Evolutionary conservation across 495 filamentous ascomycete genomes (phyloP), one percentile per base, ranked within the genome.

Genomic region (Tuber brumale): DNA sequence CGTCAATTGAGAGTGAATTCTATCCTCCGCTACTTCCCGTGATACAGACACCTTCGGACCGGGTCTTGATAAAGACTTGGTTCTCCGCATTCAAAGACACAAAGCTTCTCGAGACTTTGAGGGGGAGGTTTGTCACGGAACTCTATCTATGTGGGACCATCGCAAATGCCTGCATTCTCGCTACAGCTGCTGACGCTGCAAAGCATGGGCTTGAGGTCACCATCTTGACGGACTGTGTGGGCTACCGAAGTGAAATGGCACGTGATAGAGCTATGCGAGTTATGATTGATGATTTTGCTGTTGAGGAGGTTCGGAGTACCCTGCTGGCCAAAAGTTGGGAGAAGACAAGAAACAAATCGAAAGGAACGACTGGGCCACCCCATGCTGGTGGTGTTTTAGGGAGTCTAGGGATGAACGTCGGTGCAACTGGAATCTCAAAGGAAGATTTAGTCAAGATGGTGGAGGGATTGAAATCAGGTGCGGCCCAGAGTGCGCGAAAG

Each of bases 91-190:
- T 99, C 81, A 90, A 89, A 77, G 89, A 89, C 23, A 91, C 91
- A 0, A 86, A 87, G 43, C 87, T 97, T 23, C 87, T 97, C 37
- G 85, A 91, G 57, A 87, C 88, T 12, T 86, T 97, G 70, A 90
- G 94, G 21, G 88, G 89, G 8, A 91, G 89, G 35, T 90, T 99
- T 69, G 89, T 97, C 69, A 97, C 94, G 1, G 92, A 97, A 81
- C 84, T 99, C n/a, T 97, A 92, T 82, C 88, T 99, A 8, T 97
- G 94, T 80, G 95, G 95, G 19, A 89, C 92, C n/a, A 85, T 95
- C 48, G 94, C 92, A 21, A 97, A 97, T 83, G 86, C 93, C 43
- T 94, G 94, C 37, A 90, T 98, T 43, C 95, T 94, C 81, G 95
- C 95, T 14, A 99, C 95, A 2, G 95, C 94, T 37, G 85, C 97